Base-by-base conservation (phyloP, 2,329 filamentous ascomycete genomes). In the Exophiala mesophila region DNA sequence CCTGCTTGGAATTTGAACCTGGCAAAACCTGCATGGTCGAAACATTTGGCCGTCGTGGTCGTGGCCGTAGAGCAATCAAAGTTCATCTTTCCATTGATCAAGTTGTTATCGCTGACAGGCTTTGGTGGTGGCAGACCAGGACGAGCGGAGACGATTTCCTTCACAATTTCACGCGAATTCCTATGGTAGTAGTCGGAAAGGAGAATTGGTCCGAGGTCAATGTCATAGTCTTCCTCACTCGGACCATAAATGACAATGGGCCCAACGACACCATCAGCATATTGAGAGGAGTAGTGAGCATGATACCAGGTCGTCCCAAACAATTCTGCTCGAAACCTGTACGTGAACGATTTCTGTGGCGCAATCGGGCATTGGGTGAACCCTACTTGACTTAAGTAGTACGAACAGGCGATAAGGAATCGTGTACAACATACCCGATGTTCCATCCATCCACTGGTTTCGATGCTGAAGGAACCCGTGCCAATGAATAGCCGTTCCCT, bases 311-410 rank as follows among this genome's bases (percentile, higher is more conserved):
- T 75, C 4, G 73, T 77, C 6, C 75, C 74, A 39, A 62, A 62
- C 65, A 63, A 55, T 72, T 24, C 70, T 30, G 73, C 64, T 1
- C 68, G 73, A 57, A 87, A 87, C 8, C 74, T 74, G 59, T 88
- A 88, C 0, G 72, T 78, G 47, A 84, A 82, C 0, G 68, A 75
- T 2, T 70, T 64, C 1, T 77, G 77, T 0, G 83, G 78, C 0
- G 77, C 71, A 33, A 88, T 80, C 0, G 77, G 73, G 47, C 82
- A 85, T 57, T 85, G 83, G 0, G 77, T 82, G 3, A 85, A 71
- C 17, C 76, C 81, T 73, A 31, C 24, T 28, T 8, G 24, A 8
- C 24, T 8, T 28, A 8, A 28, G 24, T n/a, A n/a, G n/a, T 28
- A 28, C 8, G 24, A 28, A 8, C 24, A 28, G 24, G 24, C 8